Base-by-base conservation (phyloP, 1,284 basidiomycete genomes). In the Singerocomus inundabilis region DNA sequence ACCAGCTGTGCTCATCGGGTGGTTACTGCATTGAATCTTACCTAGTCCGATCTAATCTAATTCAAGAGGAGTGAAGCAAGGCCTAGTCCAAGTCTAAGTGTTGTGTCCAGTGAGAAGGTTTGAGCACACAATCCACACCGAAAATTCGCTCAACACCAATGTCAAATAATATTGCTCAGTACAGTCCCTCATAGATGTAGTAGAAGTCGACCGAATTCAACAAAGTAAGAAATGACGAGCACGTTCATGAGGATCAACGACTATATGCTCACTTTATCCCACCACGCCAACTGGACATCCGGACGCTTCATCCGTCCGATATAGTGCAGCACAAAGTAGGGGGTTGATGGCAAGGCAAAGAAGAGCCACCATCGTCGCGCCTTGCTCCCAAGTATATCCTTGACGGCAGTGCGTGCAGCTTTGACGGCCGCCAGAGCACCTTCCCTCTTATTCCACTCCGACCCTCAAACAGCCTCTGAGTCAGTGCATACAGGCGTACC, bases 281-380 rank as follows among this genome's bases (percentile, higher is more conserved):
- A 77, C 96, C 97, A 99, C 0, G 96, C 96, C 54, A 98, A 81
- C 38, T 89, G 85, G 6, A 99, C 78, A 66, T 99, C 97, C 0
- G 93, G 91, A 5, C 96, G 86, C 68, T 97, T 97, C 95, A 99
- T 98, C 36, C 91, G 78, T 0, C 96, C 95, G 15, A 97, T 46
- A 29, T 74, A 72, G 11, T 70, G 73, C 12, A 94, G 76, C 21
- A 89, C 63, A 64, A 89, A 85, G 7, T 77, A 75, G 0, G 96
- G 96, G 10, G 96, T 98, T 18, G 80, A 72, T 1, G 73, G 52
- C 91, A 91, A 94, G 5, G 93, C 85, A 3, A 85, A 65, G 57
- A 71, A 73, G 4, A 90, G 72, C 88, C 87, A 91, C 59, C 77
- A 74, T 6, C 85, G 74, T 29, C 96, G 81, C 1, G 83, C 69